Evolutionary conservation across 148 eudicot genomes (phyloP).

Genomic region (Arctostaphylos glauca): DNA sequence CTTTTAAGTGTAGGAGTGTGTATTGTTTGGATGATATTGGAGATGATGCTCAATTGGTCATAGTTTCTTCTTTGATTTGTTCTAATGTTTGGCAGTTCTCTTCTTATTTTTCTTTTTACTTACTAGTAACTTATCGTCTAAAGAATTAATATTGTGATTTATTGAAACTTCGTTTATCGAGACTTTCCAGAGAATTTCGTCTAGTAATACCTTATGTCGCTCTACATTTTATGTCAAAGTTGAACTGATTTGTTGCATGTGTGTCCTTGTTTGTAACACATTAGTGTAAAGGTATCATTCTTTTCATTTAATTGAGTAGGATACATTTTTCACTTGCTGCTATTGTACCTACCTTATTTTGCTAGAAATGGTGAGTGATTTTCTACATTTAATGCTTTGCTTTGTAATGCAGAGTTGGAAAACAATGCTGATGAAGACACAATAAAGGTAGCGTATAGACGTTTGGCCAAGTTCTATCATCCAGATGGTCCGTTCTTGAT

Average conservation of each 20-base stretch:
- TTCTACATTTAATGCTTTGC: constrained; percentile 1
- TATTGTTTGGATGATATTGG: not conserved
- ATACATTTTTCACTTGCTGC: not conserved
- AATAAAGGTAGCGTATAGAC: constrained; percentile 72
- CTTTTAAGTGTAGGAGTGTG: not conserved
- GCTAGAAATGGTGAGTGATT: not conserved
- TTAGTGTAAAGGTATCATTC: not conserved
- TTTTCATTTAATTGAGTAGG: not conserved
- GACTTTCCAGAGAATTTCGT: not conserved
- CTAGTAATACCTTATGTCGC: too few species aligned
- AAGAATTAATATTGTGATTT: not conserved
- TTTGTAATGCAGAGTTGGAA: constrained; percentile 64
- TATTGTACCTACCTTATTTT: not conserved
- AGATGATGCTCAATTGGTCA: not conserved
- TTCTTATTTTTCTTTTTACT: not conserved
- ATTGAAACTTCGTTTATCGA: not conserved
- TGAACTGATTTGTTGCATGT: not conserved
- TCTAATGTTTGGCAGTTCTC: not conserved
- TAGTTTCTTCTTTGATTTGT: not conserved
- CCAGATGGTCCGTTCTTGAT: constrained; percentile 79
- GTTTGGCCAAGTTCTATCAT: constrained; percentile 92
- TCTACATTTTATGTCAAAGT: not conserved
- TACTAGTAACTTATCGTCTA: not conserved
- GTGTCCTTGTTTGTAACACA: constrained; percentile 4
- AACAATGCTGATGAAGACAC: constrained; percentile 80